A percentile compares a stretch with the other conserved stretches of the same genome.
These are phyloP conservation scores for Backusella luteola DNA, from an alignment of 192 early-diverging fungal genomes.

Conservation along the genomic window DNA sequence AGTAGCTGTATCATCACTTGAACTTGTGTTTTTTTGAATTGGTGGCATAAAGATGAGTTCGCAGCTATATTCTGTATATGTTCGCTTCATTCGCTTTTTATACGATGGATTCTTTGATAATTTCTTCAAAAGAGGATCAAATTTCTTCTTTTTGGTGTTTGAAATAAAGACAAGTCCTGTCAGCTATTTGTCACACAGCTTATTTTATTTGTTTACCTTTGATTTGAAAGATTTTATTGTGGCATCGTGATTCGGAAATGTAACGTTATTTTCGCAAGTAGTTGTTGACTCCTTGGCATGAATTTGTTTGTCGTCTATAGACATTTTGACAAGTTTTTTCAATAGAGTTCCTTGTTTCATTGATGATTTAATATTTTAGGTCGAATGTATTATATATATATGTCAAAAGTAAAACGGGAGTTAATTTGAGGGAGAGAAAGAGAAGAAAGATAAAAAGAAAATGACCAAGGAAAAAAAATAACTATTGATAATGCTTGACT, in stretches of 20 bases:
- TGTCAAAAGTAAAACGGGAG: slow-evolving; percentile 1
- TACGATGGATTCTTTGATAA: not conserved
- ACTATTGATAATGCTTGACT: not conserved
- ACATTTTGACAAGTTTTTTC: not conserved
- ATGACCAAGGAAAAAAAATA: not conserved
- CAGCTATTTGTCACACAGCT: not conserved
- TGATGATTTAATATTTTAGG: not conserved
- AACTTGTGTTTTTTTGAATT: not conserved
- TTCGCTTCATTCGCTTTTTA: not conserved
- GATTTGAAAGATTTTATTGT: not conserved
- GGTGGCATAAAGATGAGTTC: slow-evolving; percentile 5
- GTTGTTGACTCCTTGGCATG: not conserved
- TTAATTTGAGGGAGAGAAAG: slow-evolving; percentile 10
- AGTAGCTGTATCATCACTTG: not conserved
- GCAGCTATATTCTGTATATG: not conserved
- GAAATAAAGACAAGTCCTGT: not conserved
- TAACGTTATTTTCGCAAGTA: not conserved
- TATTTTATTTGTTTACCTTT: not conserved
- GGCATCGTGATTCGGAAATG: not conserved
- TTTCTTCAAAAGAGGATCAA: not conserved
- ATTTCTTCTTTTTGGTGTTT: not conserved
- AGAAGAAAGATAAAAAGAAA: not conserved
- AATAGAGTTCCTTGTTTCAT: slow-evolving; percentile 1
- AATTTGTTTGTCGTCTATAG: slow-evolving; percentile 3
- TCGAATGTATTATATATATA: not conserved